Evolutionary conservation across 352 stramenopile genomes (phyloP).

Genomic region (Pythium brachiatum): DNA sequence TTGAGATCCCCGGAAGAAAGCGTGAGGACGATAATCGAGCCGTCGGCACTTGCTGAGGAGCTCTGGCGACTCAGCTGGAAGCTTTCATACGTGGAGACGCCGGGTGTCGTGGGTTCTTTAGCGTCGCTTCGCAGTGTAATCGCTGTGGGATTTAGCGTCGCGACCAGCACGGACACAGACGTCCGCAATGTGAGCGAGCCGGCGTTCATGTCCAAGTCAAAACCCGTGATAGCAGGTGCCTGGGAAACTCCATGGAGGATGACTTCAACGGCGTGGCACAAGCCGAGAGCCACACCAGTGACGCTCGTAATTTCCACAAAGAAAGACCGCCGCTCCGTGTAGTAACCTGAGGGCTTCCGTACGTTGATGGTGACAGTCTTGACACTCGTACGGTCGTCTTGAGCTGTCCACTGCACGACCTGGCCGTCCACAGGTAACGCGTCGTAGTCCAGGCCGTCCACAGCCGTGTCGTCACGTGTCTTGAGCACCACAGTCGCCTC

Average conservation of each 20-base stretch:
- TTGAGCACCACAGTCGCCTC: slow-evolving; percentile 34
- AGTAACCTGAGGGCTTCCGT: slow-evolving; percentile 36
- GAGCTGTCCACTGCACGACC: slow-evolving; percentile 29
- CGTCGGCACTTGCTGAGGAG: slow-evolving; percentile 43
- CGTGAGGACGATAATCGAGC: slow-evolving; percentile 36
- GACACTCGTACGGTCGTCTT: slow-evolving; percentile 26
- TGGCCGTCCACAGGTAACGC: slow-evolving; percentile 21
- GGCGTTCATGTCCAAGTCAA: slow-evolving; percentile 50
- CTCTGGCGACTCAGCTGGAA: slow-evolving; percentile 24
- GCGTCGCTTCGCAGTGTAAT: slow-evolving; percentile 41
- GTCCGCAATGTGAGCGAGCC: slow-evolving; percentile 37
- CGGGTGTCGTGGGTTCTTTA: not conserved
- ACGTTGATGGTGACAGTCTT: slow-evolving; percentile 49
- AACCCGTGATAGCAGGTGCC: slow-evolving; percentile 37
- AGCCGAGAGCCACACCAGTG: slow-evolving; percentile 40
- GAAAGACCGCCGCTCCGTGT: slow-evolving; percentile 38
- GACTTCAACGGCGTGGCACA: slow-evolving; percentile 44
- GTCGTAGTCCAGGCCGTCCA: slow-evolving; percentile 47
- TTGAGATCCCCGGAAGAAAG: slow-evolving; percentile 47
- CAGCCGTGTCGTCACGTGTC: slow-evolving; percentile 50
- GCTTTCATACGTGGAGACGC: not conserved
- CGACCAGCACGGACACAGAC: slow-evolving; percentile 34
- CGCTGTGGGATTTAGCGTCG: slow-evolving; percentile 44
- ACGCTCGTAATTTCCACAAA: slow-evolving; percentile 46
- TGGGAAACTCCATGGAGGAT: slow-evolving; percentile 33